Evolutionary conservation across 805 yeast species (phyloP).

Genomic region (Debaryomyces prosopidis): DNA sequence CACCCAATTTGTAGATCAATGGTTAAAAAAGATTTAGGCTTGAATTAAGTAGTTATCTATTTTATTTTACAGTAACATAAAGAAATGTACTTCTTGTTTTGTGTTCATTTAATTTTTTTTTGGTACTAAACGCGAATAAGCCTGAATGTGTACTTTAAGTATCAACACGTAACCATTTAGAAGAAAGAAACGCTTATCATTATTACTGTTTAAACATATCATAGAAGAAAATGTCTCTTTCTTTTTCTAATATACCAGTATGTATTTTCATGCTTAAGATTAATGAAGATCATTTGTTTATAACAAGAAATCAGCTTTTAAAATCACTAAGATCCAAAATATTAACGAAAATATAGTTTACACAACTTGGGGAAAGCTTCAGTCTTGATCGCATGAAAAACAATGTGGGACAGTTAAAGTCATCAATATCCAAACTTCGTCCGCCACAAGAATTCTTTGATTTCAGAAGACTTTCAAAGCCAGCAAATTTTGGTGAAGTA

Average conservation of each 20-base stretch:
- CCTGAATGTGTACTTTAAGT: not conserved
- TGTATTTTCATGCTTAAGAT: constrained; percentile 14
- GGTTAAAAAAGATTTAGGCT: constrained; percentile 80
- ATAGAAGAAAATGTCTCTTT: constrained; percentile 28
- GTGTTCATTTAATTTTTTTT: not conserved
- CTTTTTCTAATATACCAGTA: constrained; percentile 41
- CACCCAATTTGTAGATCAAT: constrained; percentile 84
- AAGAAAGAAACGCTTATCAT: not conserved
- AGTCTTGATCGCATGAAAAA: constrained; percentile 43
- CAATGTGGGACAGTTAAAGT: constrained; percentile 56
- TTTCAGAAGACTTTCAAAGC: constrained; percentile 84
- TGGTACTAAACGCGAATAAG: not conserved
- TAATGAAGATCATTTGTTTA: too few species aligned
- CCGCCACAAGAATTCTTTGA: constrained; percentile 96
- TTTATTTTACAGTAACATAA: not conserved
- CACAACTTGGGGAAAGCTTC: constrained; percentile 47
- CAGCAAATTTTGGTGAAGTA: constrained; percentile 82
- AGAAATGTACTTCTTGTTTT: not conserved
- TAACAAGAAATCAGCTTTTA: too few species aligned
- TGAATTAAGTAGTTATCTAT: constrained; percentile 8
- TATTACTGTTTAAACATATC: not conserved
- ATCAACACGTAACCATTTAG: constrained; percentile 6
- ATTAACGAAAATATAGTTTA: constrained; percentile 23
- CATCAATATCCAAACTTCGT: constrained; percentile 68
- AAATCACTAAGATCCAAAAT: too few species aligned